Percentiles rank a stretch among this genome's conserved stretches.
Evolutionary conservation across 441 rosid genomes (phyloP).

Genomic region (Geranium incanum): DNA sequence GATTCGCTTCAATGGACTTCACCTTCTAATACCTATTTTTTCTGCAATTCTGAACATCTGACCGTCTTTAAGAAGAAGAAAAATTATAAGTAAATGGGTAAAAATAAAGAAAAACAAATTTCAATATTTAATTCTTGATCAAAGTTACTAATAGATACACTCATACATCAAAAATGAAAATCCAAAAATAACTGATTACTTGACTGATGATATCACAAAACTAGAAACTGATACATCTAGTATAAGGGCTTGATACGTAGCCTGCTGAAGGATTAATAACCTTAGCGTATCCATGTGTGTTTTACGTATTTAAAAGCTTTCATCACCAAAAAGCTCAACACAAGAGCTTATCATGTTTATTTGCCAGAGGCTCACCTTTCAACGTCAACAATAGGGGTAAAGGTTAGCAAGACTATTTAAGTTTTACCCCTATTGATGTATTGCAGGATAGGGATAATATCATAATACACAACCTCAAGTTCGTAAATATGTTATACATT

Average conservation of each 20-base stretch:
- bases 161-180: neutral
- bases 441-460: too few relatives aligned
- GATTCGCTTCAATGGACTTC: neutral
- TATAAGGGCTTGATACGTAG: neutral
- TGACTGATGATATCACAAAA: neutral
- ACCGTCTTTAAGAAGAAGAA: neutral
- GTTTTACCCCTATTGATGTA: neutral
- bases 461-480: too few relatives aligned
- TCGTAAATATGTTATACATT: too few relatives aligned
- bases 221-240: neutral
- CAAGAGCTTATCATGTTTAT: neutral
- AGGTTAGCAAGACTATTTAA: neutral
- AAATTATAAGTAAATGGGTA: neutral
- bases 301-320: neutral
- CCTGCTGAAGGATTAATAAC: neutral
- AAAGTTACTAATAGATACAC: neutral
- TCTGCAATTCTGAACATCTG: neutral
- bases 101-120: neutral
- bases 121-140: neutral
- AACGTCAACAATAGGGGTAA: neutral
- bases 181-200: neutral
- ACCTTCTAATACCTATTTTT: neutral
- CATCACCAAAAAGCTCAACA: neutral
- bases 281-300: neutral
- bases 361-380: neutral